A percentile compares a stretch with the other conserved stretches of the same genome.
Conservation (phyloP, 768 basidiomycete species). For the Paxillus involutus region DNA sequence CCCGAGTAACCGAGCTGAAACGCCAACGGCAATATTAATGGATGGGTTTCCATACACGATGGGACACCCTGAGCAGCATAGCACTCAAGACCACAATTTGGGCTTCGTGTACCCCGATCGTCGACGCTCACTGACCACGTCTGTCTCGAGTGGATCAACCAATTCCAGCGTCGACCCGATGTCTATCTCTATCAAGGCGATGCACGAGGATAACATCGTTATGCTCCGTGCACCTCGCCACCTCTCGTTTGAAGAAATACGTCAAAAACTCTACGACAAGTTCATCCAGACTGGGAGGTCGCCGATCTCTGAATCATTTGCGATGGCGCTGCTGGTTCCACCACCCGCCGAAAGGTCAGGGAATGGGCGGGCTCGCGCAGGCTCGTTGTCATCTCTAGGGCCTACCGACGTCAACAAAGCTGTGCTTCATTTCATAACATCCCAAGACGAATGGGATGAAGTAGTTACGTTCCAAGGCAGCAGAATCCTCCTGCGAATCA, state of each 20-base stretch:
- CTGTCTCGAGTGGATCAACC: conserved; percentile 39
- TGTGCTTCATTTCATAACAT: conserved; percentile 46
- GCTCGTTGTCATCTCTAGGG: conserved; percentile 36
- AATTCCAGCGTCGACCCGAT: conserved; percentile 23
- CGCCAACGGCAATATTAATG: conserved; percentile 11
- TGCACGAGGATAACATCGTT: conserved; percentile 59
- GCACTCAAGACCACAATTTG: conserved; percentile 4
- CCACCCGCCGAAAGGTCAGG: conserved; percentile 12
- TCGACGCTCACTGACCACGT: conserved; percentile 30
- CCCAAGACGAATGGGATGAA: conserved; percentile 61
- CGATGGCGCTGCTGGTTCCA: conserved; percentile 52
- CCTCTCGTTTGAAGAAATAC: conserved; percentile 51
- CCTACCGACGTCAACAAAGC: conserved; percentile 16
- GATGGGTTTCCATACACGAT: conserved; percentile 8
- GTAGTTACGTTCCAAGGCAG: conserved; percentile 41
- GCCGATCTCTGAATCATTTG: conserved; percentile 53
- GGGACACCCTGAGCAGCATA: conserved; percentile 8
- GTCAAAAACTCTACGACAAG: conserved; percentile 60
- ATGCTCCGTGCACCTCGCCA: conserved; percentile 54
- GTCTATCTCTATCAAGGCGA: conserved; percentile 61
- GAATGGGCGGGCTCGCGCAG: conserved; percentile 28
- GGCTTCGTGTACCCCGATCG: conserved; percentile 12
- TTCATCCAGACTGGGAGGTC: conserved; percentile 62
- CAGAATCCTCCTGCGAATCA: conserved; percentile 60
- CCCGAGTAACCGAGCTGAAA: conserved; percentile 17